These are phyloP conservation scores for Zea mays DNA, from an alignment of 176 grass and related monocot species.

Conservation along the genomic window Zm-B73-REFERENCE-NAM-5.0 NC_050098.1:142344501-142345000, in stretches of 20 bases:
- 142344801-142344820: slow-evolving; percentile 11
- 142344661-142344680: slow-evolving; percentile 96
- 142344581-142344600: not conserved
- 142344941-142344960: slow-evolving; percentile 34
- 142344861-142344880: slow-evolving; percentile 92
- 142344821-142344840: slow-evolving; percentile 14
- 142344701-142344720: slow-evolving; percentile 75
- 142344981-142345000: slow-evolving; percentile 12
- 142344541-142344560: not conserved
- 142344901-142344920: slow-evolving; percentile 79
- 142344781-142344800: slow-evolving; percentile 22
- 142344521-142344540: too few species aligned
- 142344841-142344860: slow-evolving; percentile 92
- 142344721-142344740: slow-evolving; percentile 77
- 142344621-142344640: slow-evolving; percentile 24
- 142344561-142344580: not conserved
- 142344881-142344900: slow-evolving; percentile 86
- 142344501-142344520: too few species aligned
- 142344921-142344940: slow-evolving; percentile 78
- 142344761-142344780: slow-evolving; percentile 29
- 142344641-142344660: slow-evolving; percentile 16
- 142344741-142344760: slow-evolving; percentile 72
- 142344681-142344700: slow-evolving; percentile 68
- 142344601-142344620: slow-evolving; percentile 20
- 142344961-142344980: slow-evolving; percentile 16